Evolutionary conservation across 2,329 filamentous ascomycete species (phyloP), one percentile per base, ranked within the genome.

Genomic region (Diplodia scrobiculata): DNA sequence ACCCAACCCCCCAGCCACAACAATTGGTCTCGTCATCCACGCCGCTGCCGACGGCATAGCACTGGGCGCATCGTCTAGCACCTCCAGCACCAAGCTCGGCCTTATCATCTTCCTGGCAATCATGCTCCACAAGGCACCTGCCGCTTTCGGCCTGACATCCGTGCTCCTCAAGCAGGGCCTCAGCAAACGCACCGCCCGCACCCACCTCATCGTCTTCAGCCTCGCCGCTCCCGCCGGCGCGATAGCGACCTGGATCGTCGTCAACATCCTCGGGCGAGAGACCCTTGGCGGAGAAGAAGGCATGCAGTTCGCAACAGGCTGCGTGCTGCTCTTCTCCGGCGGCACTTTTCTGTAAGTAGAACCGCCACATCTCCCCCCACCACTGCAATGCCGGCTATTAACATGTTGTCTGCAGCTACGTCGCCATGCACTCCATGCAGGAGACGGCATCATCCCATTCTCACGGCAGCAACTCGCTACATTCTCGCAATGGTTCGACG

Each of bases 351-450:
- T 99, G 89, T 97, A 80, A 85, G 91, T 83, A 41, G 13, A 29
- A 38, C 34, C 34, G 27, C 10, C n/a, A 19, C 5, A 32, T 9
- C 14, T 9, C 14, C 27, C 29, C 36, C 21, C 53, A 45, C 17
- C 67, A 19, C 36, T 21, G 3, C 6, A 13, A 27, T 3, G 2
- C 14, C 17, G 32, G 7, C 34, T 13, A 7, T 11, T 17, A 2
- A 13, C 10, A n/a, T 25, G 17, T 5, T 19, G 14, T 9, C 13
- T 19, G 9, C 50, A 96, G 92, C 72, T 97, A 98, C 74, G 95
- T 99, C 51, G 95, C 95, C 0, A 97, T 98, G 93, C 95, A 99
- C 75, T 92, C 93, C 0, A 97, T 98, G 92, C 91, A 96, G 75
- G 93, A 97, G 73, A 86, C 88, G 25, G 80, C 72, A 5, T 66